Base-by-base conservation (phyloP, 176 grass and related monocot genomes). In the Tuctoria greenei region DNA sequence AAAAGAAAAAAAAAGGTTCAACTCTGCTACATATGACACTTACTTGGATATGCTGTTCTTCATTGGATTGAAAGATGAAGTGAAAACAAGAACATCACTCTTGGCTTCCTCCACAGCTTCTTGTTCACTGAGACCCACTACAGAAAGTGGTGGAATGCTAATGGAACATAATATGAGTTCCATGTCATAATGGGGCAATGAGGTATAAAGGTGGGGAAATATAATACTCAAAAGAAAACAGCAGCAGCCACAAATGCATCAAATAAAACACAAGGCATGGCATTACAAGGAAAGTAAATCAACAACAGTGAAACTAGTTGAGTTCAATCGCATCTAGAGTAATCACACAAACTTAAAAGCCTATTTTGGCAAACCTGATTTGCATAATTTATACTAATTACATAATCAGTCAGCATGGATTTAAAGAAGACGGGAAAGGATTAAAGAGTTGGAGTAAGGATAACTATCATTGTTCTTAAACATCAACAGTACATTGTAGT, bases 21-120 rank as follows among this genome's bases (percentile, higher is more conserved):
- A 39, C 23, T 76, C 16, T 18, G 15, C 13, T 31, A 54, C 11
- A 24, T 12, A 69, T 24, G 38, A 24, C 46, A 47, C 81, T 85
- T 89, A 98, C 95, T 90, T 90, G 65, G 95, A 98, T 74, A 98
- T 98, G 62, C 89, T 92, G 76, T 98, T 94, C 79, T 88, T 98
- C 95, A 98, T 94, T 50, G 95, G 95, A 21, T 84, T 98, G 81
- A 98, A 98, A 52, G 79, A 76, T 61, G 95, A 94, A 67, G 85
- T 94, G 77, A 82, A 98, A 66, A 98, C 60, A 66, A 98, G 86
- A 76, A 98, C 28, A 14, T 94, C 91, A 67, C 82, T 82, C 34
- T 89, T 92, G 55, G 82, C 77, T 68, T 94, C 86, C 27, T 86
- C 87, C 60, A 94, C 26, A 78, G 91, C 91, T 26, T 98, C 27